These are phyloP conservation scores for Trametes pubescens DNA, from an alignment of 1,284 basidiomycete genomes.

Conservation along the genomic window DNA sequence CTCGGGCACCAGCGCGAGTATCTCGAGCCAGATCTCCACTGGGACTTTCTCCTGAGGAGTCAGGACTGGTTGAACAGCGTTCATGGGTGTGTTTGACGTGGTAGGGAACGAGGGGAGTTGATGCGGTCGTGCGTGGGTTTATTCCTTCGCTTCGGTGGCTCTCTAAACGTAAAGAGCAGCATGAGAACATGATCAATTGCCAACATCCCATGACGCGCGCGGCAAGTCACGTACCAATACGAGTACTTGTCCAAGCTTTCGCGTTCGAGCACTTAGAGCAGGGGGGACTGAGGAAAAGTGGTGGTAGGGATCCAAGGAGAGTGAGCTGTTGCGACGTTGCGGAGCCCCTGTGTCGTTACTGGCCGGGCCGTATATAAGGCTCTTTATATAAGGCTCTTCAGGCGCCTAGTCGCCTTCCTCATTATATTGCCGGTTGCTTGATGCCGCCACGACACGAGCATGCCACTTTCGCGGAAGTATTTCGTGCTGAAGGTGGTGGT, in stretches of 20 bases:
- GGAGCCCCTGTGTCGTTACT: too few relatives aligned
- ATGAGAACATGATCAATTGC: neutral
- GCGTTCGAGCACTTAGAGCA: neutral
- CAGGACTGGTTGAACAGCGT: neutral
- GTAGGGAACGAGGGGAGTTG: neutral
- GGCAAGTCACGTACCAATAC: neutral
- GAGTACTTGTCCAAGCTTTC: too few relatives aligned
- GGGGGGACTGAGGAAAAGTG: neutral
- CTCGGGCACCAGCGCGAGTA: conserved; percentile 41
- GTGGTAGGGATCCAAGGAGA: neutral
- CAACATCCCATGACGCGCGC: neutral
- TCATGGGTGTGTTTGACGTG: neutral
- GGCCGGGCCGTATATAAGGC: too few relatives aligned
- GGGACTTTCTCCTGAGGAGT: conserved; percentile 29
- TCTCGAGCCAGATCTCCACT: conserved; percentile 43
- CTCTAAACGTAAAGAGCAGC: neutral
- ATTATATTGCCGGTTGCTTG: too few relatives aligned
- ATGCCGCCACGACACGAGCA: too few relatives aligned
- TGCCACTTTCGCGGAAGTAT: too few relatives aligned
- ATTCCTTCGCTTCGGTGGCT: neutral
- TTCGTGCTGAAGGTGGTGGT: too few relatives aligned
- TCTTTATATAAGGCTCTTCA: too few relatives aligned
- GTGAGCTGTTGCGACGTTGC: too few relatives aligned
- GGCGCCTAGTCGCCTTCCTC: too few relatives aligned
- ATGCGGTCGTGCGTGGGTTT: neutral